Conservation (phyloP, 2,329 filamentous ascomycete genomes). For the Cercospora sp. region DNA sequence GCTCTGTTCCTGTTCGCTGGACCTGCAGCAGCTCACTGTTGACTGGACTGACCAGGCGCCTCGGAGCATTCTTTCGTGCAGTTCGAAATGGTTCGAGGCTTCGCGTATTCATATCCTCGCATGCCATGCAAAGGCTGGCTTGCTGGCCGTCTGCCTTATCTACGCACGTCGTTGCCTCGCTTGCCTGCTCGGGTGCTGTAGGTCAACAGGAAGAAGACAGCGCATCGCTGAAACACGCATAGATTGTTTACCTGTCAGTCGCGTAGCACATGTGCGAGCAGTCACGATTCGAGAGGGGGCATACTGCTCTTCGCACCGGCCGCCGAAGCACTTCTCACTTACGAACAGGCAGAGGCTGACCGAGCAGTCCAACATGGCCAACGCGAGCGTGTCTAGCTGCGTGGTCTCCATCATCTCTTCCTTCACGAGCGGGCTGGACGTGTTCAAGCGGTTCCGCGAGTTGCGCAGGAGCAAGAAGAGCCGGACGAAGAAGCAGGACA, state of each 20-base stretch:
- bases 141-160: not conserved
- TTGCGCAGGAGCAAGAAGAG: conserved; percentile 26
- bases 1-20: conserved; percentile 17
- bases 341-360: not conserved
- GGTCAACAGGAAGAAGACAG: conserved; percentile 4
- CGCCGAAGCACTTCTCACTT: not conserved
- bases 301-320: not conserved
- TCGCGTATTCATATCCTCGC: conserved; percentile 11
- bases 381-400: conserved; percentile 25
- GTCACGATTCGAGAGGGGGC: not conserved
- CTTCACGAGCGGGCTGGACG: conserved; percentile 48
- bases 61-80: not conserved
- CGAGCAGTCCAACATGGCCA: conserved; percentile 16
- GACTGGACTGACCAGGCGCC: conserved; percentile 13
- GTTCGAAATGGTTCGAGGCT: conserved; percentile 10
- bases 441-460: conserved; percentile 47
- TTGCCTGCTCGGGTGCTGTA: conserved; percentile 1
- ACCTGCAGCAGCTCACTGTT: conserved; percentile 20
- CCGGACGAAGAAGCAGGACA: conserved; percentile 24
- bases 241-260: conserved; percentile 11
- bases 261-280: conserved; percentile 1
- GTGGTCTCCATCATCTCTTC: conserved; percentile 48
- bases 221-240: conserved; percentile 17
- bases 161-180: conserved; percentile 17
- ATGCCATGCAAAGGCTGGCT: conserved; percentile 6